Conservation (phyloP, 208 protist species). For the Trypanosoma caninum region DNA sequence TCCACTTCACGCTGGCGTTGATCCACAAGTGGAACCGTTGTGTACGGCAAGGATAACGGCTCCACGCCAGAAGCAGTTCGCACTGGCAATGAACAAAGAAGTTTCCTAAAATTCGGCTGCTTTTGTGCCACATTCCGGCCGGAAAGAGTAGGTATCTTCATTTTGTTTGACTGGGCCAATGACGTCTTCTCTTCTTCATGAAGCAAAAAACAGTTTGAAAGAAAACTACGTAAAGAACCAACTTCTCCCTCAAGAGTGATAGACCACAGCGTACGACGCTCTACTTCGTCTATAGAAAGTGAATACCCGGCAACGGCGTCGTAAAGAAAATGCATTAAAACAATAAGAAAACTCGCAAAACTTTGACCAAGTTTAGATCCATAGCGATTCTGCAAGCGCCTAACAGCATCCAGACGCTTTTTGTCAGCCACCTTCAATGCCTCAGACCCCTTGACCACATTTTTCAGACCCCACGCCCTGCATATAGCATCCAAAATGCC, state of each 20-base stretch:
- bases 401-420: conserved; percentile 36
- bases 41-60: conserved; percentile 44
- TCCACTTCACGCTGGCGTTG: conserved; percentile 40
- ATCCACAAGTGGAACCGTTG: conserved; percentile 47
- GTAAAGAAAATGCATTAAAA: conserved; percentile 77
- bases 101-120: conserved; percentile 11
- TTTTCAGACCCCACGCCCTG: conserved; percentile 60
- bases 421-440: conserved; percentile 22
- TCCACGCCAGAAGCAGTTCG: conserved; percentile 22
- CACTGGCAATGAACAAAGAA: conserved; percentile 46
- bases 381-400: conserved; percentile 62
- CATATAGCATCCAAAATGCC: conserved; percentile 55
- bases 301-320: conserved; percentile 74
- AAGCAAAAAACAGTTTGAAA: conserved; percentile 59
- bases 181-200: conserved; percentile 13
- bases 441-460: conserved; percentile 34
- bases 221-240: conserved; percentile 47
- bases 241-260: conserved; percentile 56
- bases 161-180: conserved; percentile 18
- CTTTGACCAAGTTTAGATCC: conserved; percentile 38
- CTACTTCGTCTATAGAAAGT: conserved; percentile 55
- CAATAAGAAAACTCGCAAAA: conserved; percentile 45
- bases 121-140: conserved; percentile 25
- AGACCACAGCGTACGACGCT: conserved; percentile 58
- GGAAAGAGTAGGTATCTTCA: conserved; percentile 14